Conservation (phyloP, 2,329 filamentous ascomycete genomes). For the Zelopaecilomyces penicillatus region DNA sequence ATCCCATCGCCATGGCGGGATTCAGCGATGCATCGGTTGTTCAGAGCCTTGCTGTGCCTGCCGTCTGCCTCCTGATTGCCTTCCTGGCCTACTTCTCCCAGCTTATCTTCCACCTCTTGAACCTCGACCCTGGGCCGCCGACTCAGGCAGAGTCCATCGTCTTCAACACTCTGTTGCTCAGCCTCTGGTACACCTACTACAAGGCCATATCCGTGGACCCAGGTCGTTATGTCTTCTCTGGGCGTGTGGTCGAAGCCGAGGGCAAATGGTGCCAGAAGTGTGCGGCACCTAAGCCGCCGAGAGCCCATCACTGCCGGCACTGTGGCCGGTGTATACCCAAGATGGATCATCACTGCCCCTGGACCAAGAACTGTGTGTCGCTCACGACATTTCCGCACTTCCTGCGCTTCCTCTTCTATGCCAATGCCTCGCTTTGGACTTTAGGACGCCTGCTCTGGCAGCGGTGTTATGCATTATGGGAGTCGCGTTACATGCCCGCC, state of each 20-base stretch:
- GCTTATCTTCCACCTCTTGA: constrained; percentile 52
- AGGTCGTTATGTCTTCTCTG: constrained; percentile 43
- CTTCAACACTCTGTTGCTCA: constrained; percentile 58
- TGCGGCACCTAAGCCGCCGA: constrained; percentile 61
- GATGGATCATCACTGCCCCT: constrained; percentile 85
- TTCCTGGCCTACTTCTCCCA: constrained; percentile 69
- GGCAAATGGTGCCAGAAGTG: constrained; percentile 69
- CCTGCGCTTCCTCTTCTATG: constrained; percentile 65
- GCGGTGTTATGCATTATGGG: constrained; percentile 54
- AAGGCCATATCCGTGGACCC: constrained; percentile 49
- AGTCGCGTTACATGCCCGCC: constrained; percentile 56
- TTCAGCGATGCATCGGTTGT: constrained; percentile 34
- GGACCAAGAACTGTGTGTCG: constrained; percentile 77
- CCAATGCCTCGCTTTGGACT: constrained; percentile 55
- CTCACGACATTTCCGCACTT: constrained; percentile 78
- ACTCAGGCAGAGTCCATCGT: constrained; percentile 45
- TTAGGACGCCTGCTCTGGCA: constrained; percentile 53
- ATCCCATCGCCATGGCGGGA: constrained; percentile 29
- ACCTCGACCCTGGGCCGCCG: constrained; percentile 53
- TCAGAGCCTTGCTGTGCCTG: constrained; percentile 57
- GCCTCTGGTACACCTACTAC: constrained; percentile 64
- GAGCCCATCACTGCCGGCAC: constrained; percentile 73
- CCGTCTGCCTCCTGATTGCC: constrained; percentile 54
- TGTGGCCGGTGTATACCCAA: constrained; percentile 68
- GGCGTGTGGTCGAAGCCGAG: constrained; percentile 25